These are phyloP conservation scores for Coemansia sp. DNA, from an alignment of 192 early-diverging fungal species.

Conservation along the genomic window DNA sequence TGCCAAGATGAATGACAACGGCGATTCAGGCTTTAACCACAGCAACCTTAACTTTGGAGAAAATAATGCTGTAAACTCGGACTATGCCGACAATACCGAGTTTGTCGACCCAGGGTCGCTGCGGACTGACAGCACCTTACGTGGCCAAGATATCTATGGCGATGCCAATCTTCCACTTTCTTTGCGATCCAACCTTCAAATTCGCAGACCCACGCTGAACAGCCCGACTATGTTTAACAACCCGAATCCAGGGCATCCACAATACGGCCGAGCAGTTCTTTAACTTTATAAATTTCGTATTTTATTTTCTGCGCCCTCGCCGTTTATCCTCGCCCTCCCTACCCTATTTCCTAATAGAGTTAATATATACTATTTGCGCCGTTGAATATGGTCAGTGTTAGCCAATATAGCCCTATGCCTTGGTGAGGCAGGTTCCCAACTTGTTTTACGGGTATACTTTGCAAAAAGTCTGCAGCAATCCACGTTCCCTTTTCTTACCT, in stretches of 20 bases:
- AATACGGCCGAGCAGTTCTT: neutral
- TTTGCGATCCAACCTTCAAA: slow-evolving; percentile 42
- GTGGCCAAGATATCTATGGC: slow-evolving; percentile 6
- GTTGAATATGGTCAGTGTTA: neutral
- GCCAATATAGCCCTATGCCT: neutral
- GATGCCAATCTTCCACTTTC: slow-evolving; percentile 34
- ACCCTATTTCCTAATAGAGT: neutral
- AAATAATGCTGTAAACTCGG: slow-evolving; percentile 15
- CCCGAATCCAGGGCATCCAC: neutral
- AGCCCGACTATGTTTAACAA: slow-evolving; percentile 28
- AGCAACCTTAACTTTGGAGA: slow-evolving; percentile 38
- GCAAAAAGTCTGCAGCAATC: neutral
- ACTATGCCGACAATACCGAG: slow-evolving; percentile 1
- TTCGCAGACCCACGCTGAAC: slow-evolving; percentile 41
- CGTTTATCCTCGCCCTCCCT: neutral
- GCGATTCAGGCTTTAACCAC: slow-evolving; percentile 26
- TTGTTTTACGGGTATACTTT: neutral
- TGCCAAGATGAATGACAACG: slow-evolving; percentile 25
- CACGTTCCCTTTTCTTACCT: neutral
- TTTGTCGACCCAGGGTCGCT: slow-evolving; percentile 8
- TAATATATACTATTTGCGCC: slow-evolving; percentile 2
- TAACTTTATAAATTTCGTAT: slow-evolving; percentile 5
- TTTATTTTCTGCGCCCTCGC: neutral
- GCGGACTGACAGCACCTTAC: slow-evolving; percentile 15
- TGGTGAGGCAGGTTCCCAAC: neutral